Base-by-base conservation (phyloP, 1,284 basidiomycete genomes). In the Marasmius sp. region DNA sequence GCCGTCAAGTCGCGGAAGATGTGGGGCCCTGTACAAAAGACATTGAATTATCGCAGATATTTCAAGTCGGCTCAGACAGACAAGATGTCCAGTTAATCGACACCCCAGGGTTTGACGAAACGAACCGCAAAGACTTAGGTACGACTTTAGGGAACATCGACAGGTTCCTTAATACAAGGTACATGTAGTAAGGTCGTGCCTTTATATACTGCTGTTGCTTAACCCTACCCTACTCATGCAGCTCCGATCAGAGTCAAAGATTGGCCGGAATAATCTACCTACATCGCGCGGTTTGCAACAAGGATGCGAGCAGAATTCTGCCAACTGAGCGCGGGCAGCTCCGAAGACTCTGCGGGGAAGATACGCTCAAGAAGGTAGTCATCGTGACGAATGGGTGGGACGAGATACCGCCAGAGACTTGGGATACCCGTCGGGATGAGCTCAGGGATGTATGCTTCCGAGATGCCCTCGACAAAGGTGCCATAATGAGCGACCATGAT, bases 301-400 rank as follows among this genome's bases (percentile, higher is more conserved):
- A 77, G 69, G 71, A 81, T 33, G 75, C 85, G 68, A 80, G 79
- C 47, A 82, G 83, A 36, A 80, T 80, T 27, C 80, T 81, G 16
- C 74, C 74, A 22, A 77, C 80, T 49, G 85, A 81, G 67, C 82
- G 84, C 61, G 73, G 73, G 43, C 77, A 83, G 69, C 83, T 85
- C 69, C 73, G 79, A 49, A 77, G 78, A 59, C 73, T 85, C 10
- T 85, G 84, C 65, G 84, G 83, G 9, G 80, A 83, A 34, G 71
- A 64, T n/a, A 75, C 80, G 1, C 74, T 85, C 58, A 71, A 75
- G 50, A 83, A 81, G 63, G 81, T 85, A 20, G 70, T 81, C 33
- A 74, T 85, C 62, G 76, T 78, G 38, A 85, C 82, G 56, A 83
- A 75, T 57, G 83, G 82, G 80, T 85, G 83, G 83, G 74, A 75